Percentiles rank a stretch among this genome's conserved stretches.
These are phyloP conservation scores for Cicer bijugum DNA, from an alignment of 306 rosid species.

Conservation along the genomic window DNA sequence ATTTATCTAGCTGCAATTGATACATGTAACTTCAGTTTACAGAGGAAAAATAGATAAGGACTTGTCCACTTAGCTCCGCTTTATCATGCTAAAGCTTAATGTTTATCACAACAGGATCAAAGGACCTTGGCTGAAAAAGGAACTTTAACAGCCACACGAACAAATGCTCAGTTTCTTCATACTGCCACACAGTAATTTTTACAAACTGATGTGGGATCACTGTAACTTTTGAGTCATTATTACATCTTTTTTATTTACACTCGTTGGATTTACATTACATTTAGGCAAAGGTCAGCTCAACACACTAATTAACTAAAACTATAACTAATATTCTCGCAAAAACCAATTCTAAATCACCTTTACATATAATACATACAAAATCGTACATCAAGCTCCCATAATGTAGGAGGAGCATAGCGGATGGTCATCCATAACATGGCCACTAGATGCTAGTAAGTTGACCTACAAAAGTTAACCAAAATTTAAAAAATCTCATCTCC, in stretches of 20 bases:
- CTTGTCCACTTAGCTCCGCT: neutral
- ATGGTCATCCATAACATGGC: constrained; percentile 46
- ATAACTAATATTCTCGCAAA: neutral
- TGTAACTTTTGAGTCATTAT: constrained; percentile 4
- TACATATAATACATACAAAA: constrained; percentile 33
- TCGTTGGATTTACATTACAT: constrained; percentile 28
- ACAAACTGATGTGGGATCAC: neutral
- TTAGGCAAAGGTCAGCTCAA: constrained; percentile 19
- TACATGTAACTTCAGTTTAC: neutral
- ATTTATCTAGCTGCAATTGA: neutral
- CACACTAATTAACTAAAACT: neutral
- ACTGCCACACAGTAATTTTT: constrained; percentile 7
- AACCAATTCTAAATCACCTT: neutral
- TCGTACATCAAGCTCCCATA: constrained; percentile 69
- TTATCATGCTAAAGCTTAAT: constrained; percentile 1
- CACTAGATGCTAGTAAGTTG: constrained; percentile 66
- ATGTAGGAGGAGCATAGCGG: constrained; percentile 52
- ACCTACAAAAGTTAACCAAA: constrained; percentile 52
- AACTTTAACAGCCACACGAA: constrained; percentile 3
- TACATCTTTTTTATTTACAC: constrained; percentile 33
- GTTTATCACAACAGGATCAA: neutral
- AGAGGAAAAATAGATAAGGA: neutral
- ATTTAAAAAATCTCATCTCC: constrained; percentile 1
- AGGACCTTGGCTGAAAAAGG: constrained; percentile 25
- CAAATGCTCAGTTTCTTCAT: constrained; percentile 7